These are phyloP conservation scores for Xylaria castorea DNA, from an alignment of 495 filamentous ascomycete species.

Conservation along the genomic window DNA sequence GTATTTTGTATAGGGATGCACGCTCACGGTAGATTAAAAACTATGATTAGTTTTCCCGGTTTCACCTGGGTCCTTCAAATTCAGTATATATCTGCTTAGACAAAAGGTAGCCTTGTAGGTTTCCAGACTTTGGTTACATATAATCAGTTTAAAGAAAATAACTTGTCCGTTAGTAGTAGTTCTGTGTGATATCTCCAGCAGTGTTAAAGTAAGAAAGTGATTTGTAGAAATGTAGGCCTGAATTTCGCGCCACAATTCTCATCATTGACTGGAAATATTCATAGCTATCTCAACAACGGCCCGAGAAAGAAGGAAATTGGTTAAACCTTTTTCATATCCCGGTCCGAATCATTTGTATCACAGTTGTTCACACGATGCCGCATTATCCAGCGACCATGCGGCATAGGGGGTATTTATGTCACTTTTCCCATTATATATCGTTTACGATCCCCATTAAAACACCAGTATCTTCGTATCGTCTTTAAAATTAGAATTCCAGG, in stretches of 20 bases:
- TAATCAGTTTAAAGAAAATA: no score
- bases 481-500: no score
- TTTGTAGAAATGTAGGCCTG: background rate
- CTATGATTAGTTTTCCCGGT: no score
- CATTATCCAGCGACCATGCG: background rate
- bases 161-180: no score
- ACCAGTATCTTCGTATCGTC: background rate
- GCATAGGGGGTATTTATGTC: no score
- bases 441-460: background rate
- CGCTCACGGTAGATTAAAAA: background rate
- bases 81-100: background rate
- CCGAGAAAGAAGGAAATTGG: background rate
- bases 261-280: background rate
- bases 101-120: background rate
- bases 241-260: background rate
- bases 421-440: background rate
- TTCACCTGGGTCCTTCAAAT: background rate
- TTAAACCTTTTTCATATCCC: background rate
- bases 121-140: no score
- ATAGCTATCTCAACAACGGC: background rate
- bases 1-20: background rate
- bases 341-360: background rate
- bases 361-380: background rate
- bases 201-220: background rate
- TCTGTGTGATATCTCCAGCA: background rate